A percentile compares a stretch with the other conserved stretches of the same genome.
phyloP scores from a whole-genome alignment of 305 asterid species.

The Striga hermonthica region DNA sequence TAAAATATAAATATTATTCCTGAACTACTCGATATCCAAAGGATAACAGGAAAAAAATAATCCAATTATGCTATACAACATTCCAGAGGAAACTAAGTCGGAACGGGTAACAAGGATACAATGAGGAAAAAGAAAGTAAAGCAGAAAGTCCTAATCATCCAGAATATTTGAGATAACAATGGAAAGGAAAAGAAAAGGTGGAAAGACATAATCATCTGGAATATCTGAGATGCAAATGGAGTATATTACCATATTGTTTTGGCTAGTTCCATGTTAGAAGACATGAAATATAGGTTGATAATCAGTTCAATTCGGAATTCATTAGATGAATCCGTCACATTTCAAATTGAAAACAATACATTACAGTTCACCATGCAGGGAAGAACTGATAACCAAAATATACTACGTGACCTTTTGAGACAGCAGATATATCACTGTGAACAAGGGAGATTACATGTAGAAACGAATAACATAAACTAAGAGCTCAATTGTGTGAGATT shows the following conservation, averaged over 20 bases:
- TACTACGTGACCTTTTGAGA: too few species aligned
- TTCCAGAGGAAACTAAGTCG: not conserved
- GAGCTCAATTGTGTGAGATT: too few species aligned
- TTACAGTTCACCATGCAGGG: too few species aligned
- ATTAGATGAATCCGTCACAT: not conserved
- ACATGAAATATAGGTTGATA: not conserved
- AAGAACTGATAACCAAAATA: too few species aligned
- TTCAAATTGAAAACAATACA: too few species aligned
- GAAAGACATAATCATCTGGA: conserved; percentile 1
- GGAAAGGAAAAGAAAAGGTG: not conserved
- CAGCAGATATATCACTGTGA: conserved; percentile 16
- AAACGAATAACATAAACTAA: too few species aligned
- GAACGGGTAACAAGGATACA: too few species aligned
- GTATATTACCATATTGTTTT: conserved; percentile 40
- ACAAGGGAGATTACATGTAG: too few species aligned
- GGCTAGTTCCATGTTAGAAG: not conserved
- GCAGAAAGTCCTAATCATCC: too few species aligned
- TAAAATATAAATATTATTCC: not conserved
- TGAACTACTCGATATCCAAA: conserved; percentile 1
- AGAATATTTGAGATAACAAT: not conserved
- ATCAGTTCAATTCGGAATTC: not conserved
- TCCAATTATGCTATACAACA: conserved; percentile 5
- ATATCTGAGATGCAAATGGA: conserved; percentile 9
- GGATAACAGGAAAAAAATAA: not conserved
- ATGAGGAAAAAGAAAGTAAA: too few species aligned